Evolutionary conservation across 2,329 filamentous ascomycete genomes (phyloP), one percentile per base, ranked within the genome.

Genomic region (Fusarium sp.): DNA sequence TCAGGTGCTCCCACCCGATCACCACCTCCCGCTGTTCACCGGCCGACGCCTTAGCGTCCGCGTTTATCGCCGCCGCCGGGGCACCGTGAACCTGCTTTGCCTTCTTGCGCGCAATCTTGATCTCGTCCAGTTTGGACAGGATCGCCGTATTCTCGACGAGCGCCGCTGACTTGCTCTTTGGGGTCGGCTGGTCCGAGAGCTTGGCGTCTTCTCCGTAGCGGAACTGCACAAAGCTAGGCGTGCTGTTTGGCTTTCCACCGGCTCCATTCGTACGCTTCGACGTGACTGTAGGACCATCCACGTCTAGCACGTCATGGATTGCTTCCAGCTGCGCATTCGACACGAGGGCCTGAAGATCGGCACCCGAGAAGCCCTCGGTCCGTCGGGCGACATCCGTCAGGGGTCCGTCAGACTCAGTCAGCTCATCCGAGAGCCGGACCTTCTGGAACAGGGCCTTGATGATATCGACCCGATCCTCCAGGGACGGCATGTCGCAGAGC

Each of bases 321-420:
- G 97, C 97, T 84, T 98, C 96, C 7, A 99, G 89, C 81, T 99
- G 97, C 0, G 97, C 95, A 76, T 99, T 99, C 78, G 97, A 98
- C 50, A 98, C 92, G 8, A 99, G 89, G 0, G 96, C 97, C 82
- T 99, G 97, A 5, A 99, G 86, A 84, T 99, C 97, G 1, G 97
- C 97, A 14, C 97, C 97, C 0, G 94, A 97, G 82, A 97, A 98
- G 11, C 97, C 97, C 68, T 97, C 93, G 0, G 96, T 98, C 18
- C 91, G 87, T 18, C 86, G 86, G 0, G 95, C 96, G 27, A 99
- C 90, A 70, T 95, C 94, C n/a, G 84, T 85, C 33, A 97, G 83
- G 9, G 87, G 88, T 14, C 86, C 85, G 25, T 87, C 85, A 2
- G 85, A 85, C 59, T 88, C 85, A 13, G 90, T 84, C 18, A 98